Evolutionary conservation across 2,329 filamentous ascomycete species (phyloP).

Genomic region (Plectosphaerella cucumerina): DNA sequence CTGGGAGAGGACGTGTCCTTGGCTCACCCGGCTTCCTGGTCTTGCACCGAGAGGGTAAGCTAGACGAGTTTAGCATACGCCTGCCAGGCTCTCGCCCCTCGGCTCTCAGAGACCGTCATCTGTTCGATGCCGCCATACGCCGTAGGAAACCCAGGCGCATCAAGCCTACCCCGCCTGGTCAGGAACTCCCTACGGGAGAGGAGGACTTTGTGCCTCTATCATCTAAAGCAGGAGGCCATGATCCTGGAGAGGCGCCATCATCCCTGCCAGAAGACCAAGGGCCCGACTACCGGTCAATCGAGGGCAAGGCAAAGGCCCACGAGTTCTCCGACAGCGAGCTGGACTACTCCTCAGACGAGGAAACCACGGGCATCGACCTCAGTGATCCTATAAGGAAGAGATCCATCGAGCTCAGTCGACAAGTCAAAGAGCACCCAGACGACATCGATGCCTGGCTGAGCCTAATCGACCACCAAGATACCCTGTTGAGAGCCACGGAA

Average conservation of each 20-base stretch:
- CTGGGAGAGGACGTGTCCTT: slow-evolving; percentile 65
- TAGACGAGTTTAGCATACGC: slow-evolving; percentile 49
- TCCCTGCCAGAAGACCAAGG: slow-evolving; percentile 35
- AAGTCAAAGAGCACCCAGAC: slow-evolving; percentile 60
- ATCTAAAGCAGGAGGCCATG: slow-evolving; percentile 7
- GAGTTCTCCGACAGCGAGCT: slow-evolving; percentile 44
- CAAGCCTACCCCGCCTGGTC: slow-evolving; percentile 28
- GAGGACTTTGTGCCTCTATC: slow-evolving; percentile 46
- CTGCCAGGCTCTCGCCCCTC: slow-evolving; percentile 38
- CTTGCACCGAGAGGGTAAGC: slow-evolving; percentile 62
- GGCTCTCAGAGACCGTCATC: slow-evolving; percentile 40
- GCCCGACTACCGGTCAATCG: slow-evolving; percentile 62
- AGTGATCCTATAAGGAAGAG: slow-evolving; percentile 46
- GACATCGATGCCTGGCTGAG: slow-evolving; percentile 72
- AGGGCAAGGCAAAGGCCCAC: slow-evolving; percentile 54
- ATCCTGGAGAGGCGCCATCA: slow-evolving; percentile 38
- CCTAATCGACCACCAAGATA: slow-evolving; percentile 75
- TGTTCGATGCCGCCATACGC: slow-evolving; percentile 39
- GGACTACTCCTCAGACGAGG: slow-evolving; percentile 38
- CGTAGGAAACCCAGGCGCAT: slow-evolving; percentile 34
- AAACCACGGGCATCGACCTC: slow-evolving; percentile 23
- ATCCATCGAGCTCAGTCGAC: slow-evolving; percentile 58
- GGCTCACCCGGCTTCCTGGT: slow-evolving; percentile 57
- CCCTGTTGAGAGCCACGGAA: slow-evolving; percentile 51
- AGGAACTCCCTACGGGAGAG: slow-evolving; percentile 16